Evolutionary conservation across 208 protist genomes (phyloP), one percentile per base, ranked within the genome.

Genomic region (Trypanosoma boissoni): DNA sequence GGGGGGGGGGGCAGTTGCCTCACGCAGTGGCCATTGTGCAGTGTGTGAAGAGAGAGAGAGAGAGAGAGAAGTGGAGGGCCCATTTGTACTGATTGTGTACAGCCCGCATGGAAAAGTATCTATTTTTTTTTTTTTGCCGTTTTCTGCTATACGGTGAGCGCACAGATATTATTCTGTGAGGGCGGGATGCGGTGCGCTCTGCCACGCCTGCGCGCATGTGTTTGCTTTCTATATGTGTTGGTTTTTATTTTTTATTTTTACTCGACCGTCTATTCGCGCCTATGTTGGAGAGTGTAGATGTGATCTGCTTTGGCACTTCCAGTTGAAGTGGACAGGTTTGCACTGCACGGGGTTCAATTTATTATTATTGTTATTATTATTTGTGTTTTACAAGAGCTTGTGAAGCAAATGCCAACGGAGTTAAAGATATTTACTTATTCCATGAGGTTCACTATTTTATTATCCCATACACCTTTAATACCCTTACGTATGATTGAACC

Each of bases 261-360:
- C 66, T 63, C 12, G 31, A 53, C 14, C 43, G 41, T 20, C 21
- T 32, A 28, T 18, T 37, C 24, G 26, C 66, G 3, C 28, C 21
- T 3, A 34, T 37, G n/a, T 21, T 18, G 21, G 56, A 72, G 23
- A 59, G 74, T 24, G 66, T 54, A 4, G 78, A 86, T 58, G 64
- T 86, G 24, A 55, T 86, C 23, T 86, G 78, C 57, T 62, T 74
- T n/a, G 78, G 71, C n/a, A 29, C 14, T 86, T 44, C 43, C 24
- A 39, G 34, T 57, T 1, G 70, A 65, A 18, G 16, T 58, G 21
- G 27, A 62, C 16, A 14, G 56, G 3, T 39, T 80, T 21, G 36
- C 31, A 21, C 46, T 65, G 29, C 71, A 81, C 58, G 78, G 74
- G 37, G 74, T 86, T 20, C 74, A 81, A 41, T 78, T 79, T 50